phyloP scores from a whole-genome alignment of 495 filamentous ascomycete species.

The Tuber indicum region DNA sequence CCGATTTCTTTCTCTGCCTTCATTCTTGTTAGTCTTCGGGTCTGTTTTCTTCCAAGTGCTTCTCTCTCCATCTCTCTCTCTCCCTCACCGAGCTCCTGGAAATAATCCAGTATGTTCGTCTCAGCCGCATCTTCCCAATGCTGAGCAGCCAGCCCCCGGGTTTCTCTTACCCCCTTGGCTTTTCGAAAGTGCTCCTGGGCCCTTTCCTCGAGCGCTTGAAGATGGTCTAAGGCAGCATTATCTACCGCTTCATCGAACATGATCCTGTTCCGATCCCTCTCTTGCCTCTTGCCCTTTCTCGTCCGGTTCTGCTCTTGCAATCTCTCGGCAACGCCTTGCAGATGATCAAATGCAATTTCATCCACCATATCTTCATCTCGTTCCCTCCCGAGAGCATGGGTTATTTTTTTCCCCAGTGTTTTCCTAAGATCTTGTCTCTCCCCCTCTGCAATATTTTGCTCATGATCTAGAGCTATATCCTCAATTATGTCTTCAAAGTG shows the following conservation, averaged over 20 bases:
- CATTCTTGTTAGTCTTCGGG: background rate
- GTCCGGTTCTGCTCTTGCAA: conserved; percentile 9
- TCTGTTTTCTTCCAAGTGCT: background rate
- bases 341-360: conserved; percentile 17
- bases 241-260: conserved; percentile 13
- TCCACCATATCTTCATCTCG: conserved; percentile 18
- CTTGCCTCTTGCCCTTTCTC: conserved; percentile 8
- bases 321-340: conserved; percentile 12
- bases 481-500: conserved; percentile 17
- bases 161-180: background rate
- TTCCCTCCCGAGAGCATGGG: background rate
- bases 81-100: conserved; percentile 1
- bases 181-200: conserved; percentile 4
- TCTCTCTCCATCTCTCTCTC: conserved; percentile 4
- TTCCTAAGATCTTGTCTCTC: conserved; percentile 19
- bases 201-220: conserved; percentile 11
- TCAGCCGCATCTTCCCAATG: conserved; percentile 5
- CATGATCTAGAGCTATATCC: conserved; percentile 23
- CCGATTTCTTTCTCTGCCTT: background rate
- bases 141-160: background rate
- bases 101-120: background rate
- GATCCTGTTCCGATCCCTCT: background rate
- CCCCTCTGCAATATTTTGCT: conserved; percentile 14
- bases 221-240: conserved; percentile 11
- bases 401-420: background rate